A percentile compares a stretch with the other conserved stretches of the same genome.
Conservation (phyloP, 139 green algal species). For the Trebouxia sp. region DNA sequence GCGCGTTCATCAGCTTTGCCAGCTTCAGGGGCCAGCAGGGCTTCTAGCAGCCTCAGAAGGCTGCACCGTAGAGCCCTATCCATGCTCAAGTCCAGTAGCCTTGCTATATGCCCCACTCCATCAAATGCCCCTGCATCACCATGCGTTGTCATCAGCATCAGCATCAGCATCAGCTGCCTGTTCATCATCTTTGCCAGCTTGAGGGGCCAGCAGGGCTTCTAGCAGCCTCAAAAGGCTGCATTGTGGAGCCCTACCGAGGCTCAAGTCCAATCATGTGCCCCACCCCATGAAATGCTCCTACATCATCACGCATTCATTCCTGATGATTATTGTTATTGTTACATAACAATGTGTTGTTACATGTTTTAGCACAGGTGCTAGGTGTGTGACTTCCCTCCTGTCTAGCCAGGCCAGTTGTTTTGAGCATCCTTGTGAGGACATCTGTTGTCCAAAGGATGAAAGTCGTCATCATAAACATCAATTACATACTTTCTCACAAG, state of each 20-base stretch:
- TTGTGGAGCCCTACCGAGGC: slow-evolving; percentile 63
- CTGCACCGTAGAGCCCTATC: slow-evolving; percentile 63
- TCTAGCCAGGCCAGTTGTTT: no score
- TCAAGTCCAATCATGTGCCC: no score
- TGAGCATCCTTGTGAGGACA: no score
- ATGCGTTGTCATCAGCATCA: background rate
- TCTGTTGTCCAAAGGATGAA: no score
- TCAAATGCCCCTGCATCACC: slow-evolving; percentile 69
- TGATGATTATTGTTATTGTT: no score
- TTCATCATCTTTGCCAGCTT: background rate
- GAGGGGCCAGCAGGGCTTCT: slow-evolving; percentile 58
- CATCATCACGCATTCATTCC: no score
- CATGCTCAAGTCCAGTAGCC: slow-evolving; percentile 72
- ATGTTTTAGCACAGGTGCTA: no score
- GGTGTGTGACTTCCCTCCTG: no score
- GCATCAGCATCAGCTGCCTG: background rate
- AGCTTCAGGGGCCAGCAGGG: slow-evolving; percentile 65
- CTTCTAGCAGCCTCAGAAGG: slow-evolving; percentile 79
- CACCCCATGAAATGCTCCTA: no score
- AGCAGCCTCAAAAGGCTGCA: slow-evolving; percentile 80
- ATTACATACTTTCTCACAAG: no score
- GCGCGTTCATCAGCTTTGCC: background rate
- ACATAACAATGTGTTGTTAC: no score
- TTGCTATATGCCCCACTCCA: slow-evolving; percentile 69
- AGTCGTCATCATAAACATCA: no score